These are phyloP conservation scores for Phytopythium boreale DNA, from an alignment of 352 stramenopile species.

Conservation along the genomic window DNA sequence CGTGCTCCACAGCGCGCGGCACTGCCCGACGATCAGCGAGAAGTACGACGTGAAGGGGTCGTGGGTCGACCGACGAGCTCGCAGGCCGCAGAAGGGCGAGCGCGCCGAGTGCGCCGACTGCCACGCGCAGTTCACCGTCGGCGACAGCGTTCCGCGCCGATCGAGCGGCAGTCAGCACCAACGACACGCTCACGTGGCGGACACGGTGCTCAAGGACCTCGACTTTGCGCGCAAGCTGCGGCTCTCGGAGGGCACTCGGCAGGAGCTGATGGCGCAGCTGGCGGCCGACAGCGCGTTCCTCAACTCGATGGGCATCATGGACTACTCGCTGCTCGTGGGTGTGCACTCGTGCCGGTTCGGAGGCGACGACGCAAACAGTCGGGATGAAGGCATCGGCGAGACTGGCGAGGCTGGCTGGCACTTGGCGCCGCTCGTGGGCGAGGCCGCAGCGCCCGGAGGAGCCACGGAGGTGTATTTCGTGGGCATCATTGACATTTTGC, in stretches of 20 bases:
- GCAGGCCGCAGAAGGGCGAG: constrained; percentile 43
- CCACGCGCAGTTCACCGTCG: constrained; percentile 48
- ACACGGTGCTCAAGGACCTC: constrained; percentile 72
- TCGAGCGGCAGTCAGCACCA: constrained; percentile 16
- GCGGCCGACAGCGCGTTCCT: constrained; percentile 62
- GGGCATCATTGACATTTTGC: constrained; percentile 83
- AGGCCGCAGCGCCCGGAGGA: constrained; percentile 22
- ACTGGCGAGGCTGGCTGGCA: constrained; percentile 17
- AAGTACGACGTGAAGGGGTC: constrained; percentile 82
- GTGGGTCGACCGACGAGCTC: constrained; percentile 61
- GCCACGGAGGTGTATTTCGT: constrained; percentile 74
- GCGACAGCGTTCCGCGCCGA: constrained; percentile 25
- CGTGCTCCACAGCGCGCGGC: constrained; percentile 54
- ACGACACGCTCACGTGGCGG: constrained; percentile 51
- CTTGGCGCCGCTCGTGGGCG: constrained; percentile 16
- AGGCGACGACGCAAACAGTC: constrained; percentile 4
- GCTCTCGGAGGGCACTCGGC: constrained; percentile 25
- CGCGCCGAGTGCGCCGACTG: constrained; percentile 66
- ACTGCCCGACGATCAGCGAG: constrained; percentile 58
- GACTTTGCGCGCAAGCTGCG: constrained; percentile 48
- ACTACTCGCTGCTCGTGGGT: constrained; percentile 73
- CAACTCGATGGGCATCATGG: constrained; percentile 70
- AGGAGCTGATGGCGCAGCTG: constrained; percentile 46
- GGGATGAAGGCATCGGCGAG: constrained; percentile 1
- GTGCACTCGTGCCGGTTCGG: constrained; percentile 59